Percentiles rank a stretch among this genome's conserved stretches.
phyloP scores from a whole-genome alignment of 2,329 filamentous ascomycete genomes.

The Sphaerostilbella broomeana region DNA sequence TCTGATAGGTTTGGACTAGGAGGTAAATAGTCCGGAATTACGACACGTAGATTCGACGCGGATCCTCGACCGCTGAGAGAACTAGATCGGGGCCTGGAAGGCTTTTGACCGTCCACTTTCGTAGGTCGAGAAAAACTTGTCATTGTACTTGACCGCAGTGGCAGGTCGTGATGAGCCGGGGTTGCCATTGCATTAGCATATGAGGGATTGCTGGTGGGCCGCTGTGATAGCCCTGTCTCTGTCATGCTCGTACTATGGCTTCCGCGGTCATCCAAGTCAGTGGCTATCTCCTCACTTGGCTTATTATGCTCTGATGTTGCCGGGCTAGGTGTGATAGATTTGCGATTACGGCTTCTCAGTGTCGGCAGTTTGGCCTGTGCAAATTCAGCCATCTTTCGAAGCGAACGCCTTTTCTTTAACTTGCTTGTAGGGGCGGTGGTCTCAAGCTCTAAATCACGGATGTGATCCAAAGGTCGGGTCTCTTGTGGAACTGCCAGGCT shows the following conservation, averaged over 20 bases:
- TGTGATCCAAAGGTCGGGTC: too few species aligned
- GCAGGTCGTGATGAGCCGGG: too few species aligned
- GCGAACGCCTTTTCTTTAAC: conserved; percentile 9
- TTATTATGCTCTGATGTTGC: background rate
- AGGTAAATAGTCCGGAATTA: conserved; percentile 11
- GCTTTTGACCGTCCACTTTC: conserved; percentile 7
- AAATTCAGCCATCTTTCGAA: conserved; percentile 6
- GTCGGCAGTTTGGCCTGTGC: conserved; percentile 8
- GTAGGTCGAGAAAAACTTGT: background rate
- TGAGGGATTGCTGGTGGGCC: too few species aligned
- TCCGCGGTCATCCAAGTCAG: background rate
- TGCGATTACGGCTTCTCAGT: conserved; percentile 8
- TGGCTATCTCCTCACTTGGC: conserved; percentile 1
- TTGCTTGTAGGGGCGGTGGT: too few species aligned
- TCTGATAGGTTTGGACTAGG: conserved; percentile 16
- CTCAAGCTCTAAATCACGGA: too few species aligned
- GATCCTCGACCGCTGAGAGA: conserved; percentile 16
- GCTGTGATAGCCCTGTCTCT: too few species aligned
- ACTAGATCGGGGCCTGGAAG: background rate
- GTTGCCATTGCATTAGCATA: too few species aligned
- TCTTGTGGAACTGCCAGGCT: conserved; percentile 29
- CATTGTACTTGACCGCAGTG: too few species aligned
- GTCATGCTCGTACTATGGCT: background rate
- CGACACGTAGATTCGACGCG: conserved; percentile 21
- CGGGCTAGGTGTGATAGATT: conserved; percentile 9